Conservation (phyloP, 139 green algal species). For the Nannochloris sp. region DNA sequence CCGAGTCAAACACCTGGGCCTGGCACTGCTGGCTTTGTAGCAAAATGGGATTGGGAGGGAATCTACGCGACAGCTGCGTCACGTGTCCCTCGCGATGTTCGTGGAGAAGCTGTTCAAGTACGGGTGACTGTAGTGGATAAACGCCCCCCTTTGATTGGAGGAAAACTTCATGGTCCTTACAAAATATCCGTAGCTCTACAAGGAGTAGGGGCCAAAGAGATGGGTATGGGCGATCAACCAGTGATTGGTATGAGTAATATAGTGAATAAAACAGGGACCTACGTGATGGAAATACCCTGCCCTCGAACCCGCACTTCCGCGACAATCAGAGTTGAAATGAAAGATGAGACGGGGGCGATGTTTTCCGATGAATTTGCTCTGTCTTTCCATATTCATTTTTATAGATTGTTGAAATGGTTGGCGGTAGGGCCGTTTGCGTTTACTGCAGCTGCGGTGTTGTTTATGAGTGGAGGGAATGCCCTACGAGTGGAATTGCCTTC, state of each 20-base stretch:
- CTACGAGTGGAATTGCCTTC: background rate
- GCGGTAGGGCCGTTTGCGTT: conserved; percentile 48
- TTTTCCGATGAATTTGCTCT: conserved; percentile 81
- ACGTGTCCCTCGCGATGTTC: conserved; percentile 61
- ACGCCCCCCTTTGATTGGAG: conserved; percentile 1
- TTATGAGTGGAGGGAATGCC: background rate
- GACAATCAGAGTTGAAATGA: conserved; percentile 66
- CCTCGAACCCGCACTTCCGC: conserved; percentile 61
- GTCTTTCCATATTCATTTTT: conserved; percentile 92
- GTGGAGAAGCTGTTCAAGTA: conserved; percentile 63
- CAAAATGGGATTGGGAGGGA: conserved; percentile 58
- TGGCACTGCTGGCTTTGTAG: conserved; percentile 54
- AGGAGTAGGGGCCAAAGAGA: conserved; percentile 33
- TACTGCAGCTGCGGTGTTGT: conserved; percentile 19
- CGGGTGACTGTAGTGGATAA: conserved; percentile 50
- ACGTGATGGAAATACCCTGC: conserved; percentile 68
- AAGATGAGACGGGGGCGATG: conserved; percentile 40
- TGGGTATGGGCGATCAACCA: conserved; percentile 60
- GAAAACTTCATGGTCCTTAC: background rate
- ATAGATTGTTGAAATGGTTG: conserved; percentile 75
- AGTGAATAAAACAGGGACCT: conserved; percentile 55
- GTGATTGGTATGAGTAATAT: conserved; percentile 73
- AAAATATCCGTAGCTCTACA: background rate
- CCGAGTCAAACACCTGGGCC: conserved; percentile 39
- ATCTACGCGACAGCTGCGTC: conserved; percentile 49